These are phyloP conservation scores for Cucurbita maxima DNA, from an alignment of 306 rosid species.

Conservation along the genomic window DNA sequence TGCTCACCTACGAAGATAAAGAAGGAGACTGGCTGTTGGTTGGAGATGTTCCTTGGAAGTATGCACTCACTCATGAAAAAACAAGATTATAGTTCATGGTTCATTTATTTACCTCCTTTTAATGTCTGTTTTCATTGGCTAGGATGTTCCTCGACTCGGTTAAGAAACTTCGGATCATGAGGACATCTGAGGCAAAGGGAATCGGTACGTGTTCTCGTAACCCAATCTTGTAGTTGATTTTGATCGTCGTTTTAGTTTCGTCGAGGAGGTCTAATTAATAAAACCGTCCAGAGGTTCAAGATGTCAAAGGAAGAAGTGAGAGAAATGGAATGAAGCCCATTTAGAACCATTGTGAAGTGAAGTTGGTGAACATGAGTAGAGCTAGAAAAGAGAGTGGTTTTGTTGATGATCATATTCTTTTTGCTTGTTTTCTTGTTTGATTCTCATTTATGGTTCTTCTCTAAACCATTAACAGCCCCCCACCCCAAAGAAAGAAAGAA, in stretches of 20 bases:
- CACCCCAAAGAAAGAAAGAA: background rate
- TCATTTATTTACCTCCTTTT: background rate
- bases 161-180: constrained; percentile 66
- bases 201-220: constrained; percentile 27
- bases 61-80: constrained; percentile 1
- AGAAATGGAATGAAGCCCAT: constrained; percentile 35
- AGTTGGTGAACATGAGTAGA: constrained; percentile 31
- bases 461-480: background rate
- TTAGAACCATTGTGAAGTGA: constrained; percentile 11
- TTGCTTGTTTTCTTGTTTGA: constrained; percentile 19
- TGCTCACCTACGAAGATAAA: constrained; percentile 59
- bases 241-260: background rate
- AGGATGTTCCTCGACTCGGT: constrained; percentile 61
- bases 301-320: constrained; percentile 40
- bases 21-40: constrained; percentile 73
- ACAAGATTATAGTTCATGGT: background rate
- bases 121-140: background rate
- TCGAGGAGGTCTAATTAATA: constrained; percentile 3
- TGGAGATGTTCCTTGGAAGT: constrained; percentile 76
- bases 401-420: constrained; percentile 24
- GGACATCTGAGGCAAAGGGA: constrained; percentile 57
- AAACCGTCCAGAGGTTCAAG: constrained; percentile 30
- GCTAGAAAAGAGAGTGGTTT: constrained; percentile 20
- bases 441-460: constrained; percentile 17
- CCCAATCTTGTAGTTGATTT: background rate